Evolutionary conservation across 345 rosid genomes (phyloP).

Genomic region (Lenwebbia sp.): DNA sequence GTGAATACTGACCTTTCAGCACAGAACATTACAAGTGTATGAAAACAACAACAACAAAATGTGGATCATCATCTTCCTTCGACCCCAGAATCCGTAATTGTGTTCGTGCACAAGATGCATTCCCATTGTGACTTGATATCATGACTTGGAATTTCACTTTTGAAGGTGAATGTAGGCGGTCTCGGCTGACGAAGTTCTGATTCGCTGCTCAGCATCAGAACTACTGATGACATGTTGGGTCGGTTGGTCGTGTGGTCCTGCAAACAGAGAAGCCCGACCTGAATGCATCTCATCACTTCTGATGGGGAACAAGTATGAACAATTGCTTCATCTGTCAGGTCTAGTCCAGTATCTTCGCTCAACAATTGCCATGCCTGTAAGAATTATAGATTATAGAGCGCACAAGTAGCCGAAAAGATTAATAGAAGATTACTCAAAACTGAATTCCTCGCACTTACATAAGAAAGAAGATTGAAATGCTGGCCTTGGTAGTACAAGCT

Average conservation of each 20-base stretch:
- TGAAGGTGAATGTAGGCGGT: not conserved
- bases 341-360: not conserved
- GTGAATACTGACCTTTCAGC: not conserved
- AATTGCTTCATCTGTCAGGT: not conserved
- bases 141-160: not conserved
- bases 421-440: not conserved
- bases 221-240: constrained; percentile 10
- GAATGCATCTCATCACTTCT: constrained; percentile 5
- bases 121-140: not conserved
- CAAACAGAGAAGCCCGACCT: constrained; percentile 13
- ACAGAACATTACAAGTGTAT: not conserved
- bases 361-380: not conserved
- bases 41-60: not conserved
- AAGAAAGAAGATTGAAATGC: not conserved
- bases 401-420: fast-evolving
- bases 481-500: not conserved
- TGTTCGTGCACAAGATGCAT: not conserved
- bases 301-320: not conserved
- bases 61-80: not conserved
- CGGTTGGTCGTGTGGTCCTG: constrained; percentile 10
- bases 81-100: not conserved
- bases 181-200: not conserved
- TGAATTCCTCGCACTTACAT: constrained; percentile 1
- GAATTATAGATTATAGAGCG: not conserved
- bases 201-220: not conserved